Conservation (phyloP, 495 filamentous ascomycete genomes). For the Aspergillus heteromorphus region DNA sequence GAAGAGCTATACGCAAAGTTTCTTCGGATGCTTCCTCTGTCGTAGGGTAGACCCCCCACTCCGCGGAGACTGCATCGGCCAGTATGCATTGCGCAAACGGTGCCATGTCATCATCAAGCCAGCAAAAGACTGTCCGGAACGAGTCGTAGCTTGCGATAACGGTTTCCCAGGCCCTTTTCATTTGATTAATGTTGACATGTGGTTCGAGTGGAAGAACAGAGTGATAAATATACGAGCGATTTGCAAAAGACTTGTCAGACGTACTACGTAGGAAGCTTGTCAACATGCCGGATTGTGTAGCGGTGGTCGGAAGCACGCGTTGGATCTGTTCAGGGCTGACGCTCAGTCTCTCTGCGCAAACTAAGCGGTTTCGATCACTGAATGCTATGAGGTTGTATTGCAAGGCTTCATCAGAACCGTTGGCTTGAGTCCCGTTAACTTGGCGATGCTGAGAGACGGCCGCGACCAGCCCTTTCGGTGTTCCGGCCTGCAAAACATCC, state of each 20-base stretch:
- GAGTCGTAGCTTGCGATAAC: slow-evolving; percentile 45
- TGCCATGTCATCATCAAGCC: slow-evolving; percentile 59
- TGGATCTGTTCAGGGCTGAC: slow-evolving; percentile 47
- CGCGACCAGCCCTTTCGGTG: slow-evolving; percentile 30
- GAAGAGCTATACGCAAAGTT: slow-evolving; percentile 17
- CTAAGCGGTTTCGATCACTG: slow-evolving; percentile 4
- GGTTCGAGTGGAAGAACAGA: slow-evolving; percentile 51
- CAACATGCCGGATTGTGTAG: slow-evolving; percentile 72
- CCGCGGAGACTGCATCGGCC: slow-evolving; percentile 12
- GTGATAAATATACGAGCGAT: slow-evolving; percentile 57
- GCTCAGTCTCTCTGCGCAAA: slow-evolving; percentile 40
- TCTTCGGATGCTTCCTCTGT: slow-evolving; percentile 18
- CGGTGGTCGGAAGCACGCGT: slow-evolving; percentile 63
- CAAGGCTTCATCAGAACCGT: not conserved
- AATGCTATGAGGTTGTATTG: slow-evolving; percentile 6
- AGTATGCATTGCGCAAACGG: slow-evolving; percentile 55
- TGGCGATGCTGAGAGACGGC: slow-evolving; percentile 1
- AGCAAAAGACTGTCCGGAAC: slow-evolving; percentile 61
- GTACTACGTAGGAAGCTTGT: slow-evolving; percentile 48
- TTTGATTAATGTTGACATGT: slow-evolving; percentile 27
- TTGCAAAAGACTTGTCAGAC: slow-evolving; percentile 22
- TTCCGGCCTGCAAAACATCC: slow-evolving; percentile 19
- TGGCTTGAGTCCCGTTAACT: not conserved
- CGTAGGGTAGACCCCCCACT: slow-evolving; percentile 36
- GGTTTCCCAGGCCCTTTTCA: slow-evolving; percentile 47